Evolutionary conservation across 768 basidiomycete genomes (phyloP), one percentile per base, ranked within the genome.

Genomic region (Hydnum rufescens): DNA sequence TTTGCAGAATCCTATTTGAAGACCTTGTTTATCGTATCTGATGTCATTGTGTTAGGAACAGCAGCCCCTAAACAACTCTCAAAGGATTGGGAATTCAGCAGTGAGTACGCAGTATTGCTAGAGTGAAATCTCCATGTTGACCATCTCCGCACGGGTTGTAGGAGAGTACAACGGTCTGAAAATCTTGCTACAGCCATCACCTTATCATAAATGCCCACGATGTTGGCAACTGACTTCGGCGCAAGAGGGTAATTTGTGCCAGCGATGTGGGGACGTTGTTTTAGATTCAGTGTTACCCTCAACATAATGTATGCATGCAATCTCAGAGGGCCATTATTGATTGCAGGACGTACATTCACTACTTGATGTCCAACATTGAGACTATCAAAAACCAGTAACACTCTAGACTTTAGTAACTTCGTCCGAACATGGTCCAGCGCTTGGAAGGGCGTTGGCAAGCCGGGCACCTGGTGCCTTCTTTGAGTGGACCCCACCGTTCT

Each of bases 351-450:
- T n/a, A n/a, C n/a, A n/a, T n/a, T n/a, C n/a, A n/a, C n/a, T n/a
- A n/a, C n/a, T n/a, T n/a, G n/a, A n/a, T n/a, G n/a, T n/a, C n/a
- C n/a, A n/a, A n/a, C n/a, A n/a, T n/a, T n/a, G n/a, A n/a, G n/a
- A n/a, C n/a, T n/a, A n/a, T n/a, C n/a, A n/a, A n/a, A n/a, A n/a
- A n/a, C n/a, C n/a, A n/a, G n/a, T n/a, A n/a, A n/a, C n/a, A n/a
- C n/a, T n/a, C n/a, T n/a, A n/a, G 32, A 43, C 18, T 26, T 42
- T 58, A 88, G 62, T 87, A 88, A 22, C 81, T 83, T 59, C 87
- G 72, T 34, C 95, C 95, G 66, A 97, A 99, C 75, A 99, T 71
- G 58, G 92, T 92, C 90, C 90, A 96, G 60, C 84, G 74, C 70
- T 95, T 96, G 53, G 90, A 85, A 60, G 84, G 78, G 56, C 74